phyloP scores from a whole-genome alignment of 2,329 filamentous ascomycete genomes.

The Simplicillium sp. region DNA sequence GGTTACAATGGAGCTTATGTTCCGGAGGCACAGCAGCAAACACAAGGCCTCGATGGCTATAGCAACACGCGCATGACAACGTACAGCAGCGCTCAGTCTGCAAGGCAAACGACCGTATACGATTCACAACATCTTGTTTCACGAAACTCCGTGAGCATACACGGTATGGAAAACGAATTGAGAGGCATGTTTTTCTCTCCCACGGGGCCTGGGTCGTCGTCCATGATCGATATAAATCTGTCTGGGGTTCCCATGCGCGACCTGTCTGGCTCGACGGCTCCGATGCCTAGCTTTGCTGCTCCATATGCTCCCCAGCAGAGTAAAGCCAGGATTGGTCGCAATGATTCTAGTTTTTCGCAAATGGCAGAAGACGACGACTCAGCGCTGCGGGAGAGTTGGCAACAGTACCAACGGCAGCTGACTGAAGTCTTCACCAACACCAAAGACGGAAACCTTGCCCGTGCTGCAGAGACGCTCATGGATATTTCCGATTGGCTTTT shows the following conservation, averaged over 20 bases:
- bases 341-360: conserved; percentile 17
- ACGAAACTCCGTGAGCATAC: conserved; percentile 67
- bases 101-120: conserved; percentile 57
- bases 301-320: conserved; percentile 13
- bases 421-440: conserved; percentile 64
- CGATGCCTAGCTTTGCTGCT: conserved; percentile 20
- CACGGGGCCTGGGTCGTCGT: no score
- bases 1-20: conserved; percentile 59
- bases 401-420: conserved; percentile 51
- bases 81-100: conserved; percentile 65
- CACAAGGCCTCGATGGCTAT: conserved; percentile 46
- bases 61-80: conserved; percentile 57
- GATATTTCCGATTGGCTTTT: conserved; percentile 46
- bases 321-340: conserved; percentile 28
- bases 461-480: conserved; percentile 42
- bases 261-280: conserved; percentile 34
- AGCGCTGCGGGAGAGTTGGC: conserved; percentile 59
- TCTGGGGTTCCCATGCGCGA: conserved; percentile 18
- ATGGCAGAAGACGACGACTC: conserved; percentile 36
- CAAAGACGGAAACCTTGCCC: conserved; percentile 38
- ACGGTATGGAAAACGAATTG: conserved; percentile 35
- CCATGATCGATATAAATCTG: no score
- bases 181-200: no score
- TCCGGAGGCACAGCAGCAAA: conserved; percentile 48
- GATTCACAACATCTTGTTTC: conserved; percentile 67